Percentiles rank a stretch among this genome's conserved stretches.
phyloP scores from a whole-genome alignment of 495 filamentous ascomycete genomes.

The Aspergillus incahuasiensis region DNA sequence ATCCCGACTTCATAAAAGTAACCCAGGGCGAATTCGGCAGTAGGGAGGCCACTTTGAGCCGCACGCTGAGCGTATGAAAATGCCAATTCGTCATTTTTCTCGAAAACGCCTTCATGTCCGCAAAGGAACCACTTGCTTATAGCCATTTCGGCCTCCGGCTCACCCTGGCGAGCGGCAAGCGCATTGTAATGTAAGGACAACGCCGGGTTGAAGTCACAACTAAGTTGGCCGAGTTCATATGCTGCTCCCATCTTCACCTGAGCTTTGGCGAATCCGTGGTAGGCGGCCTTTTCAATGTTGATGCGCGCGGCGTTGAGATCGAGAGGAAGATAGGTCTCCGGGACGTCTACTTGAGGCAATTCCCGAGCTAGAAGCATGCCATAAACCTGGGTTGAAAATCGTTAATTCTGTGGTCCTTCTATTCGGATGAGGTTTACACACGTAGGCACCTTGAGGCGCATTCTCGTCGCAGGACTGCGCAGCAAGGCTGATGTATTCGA shows the following conservation, averaged over 20 bases:
- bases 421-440: constrained; percentile 26
- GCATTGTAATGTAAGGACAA: constrained; percentile 94
- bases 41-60: constrained; percentile 71
- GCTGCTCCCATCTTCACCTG: constrained; percentile 96
- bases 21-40: constrained; percentile 93
- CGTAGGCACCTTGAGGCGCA: constrained; percentile 93
- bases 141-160: constrained; percentile 89
- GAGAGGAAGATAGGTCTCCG: constrained; percentile 65
- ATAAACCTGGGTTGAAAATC: constrained; percentile 53
- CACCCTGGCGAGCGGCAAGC: constrained; percentile 81
- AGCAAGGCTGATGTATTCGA: constrained; percentile 75
- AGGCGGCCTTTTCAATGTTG: constrained; percentile 96
- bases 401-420: background rate
- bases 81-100: constrained; percentile 91
- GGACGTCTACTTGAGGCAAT: constrained; percentile 79
- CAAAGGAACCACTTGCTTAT: constrained; percentile 99
- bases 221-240: constrained; percentile 88
- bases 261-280: constrained; percentile 93
- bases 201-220: constrained; percentile 91
- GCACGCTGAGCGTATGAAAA: constrained; percentile 88
- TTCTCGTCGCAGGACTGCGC: constrained; percentile 93
- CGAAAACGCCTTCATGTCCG: constrained; percentile 83
- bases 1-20: constrained; percentile 98
- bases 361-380: constrained; percentile 92
- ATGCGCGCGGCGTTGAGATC: constrained; percentile 71